These are phyloP conservation scores for Cymodocea nodosa DNA, from an alignment of 116 monocot species.

Conservation along the genomic window DNA sequence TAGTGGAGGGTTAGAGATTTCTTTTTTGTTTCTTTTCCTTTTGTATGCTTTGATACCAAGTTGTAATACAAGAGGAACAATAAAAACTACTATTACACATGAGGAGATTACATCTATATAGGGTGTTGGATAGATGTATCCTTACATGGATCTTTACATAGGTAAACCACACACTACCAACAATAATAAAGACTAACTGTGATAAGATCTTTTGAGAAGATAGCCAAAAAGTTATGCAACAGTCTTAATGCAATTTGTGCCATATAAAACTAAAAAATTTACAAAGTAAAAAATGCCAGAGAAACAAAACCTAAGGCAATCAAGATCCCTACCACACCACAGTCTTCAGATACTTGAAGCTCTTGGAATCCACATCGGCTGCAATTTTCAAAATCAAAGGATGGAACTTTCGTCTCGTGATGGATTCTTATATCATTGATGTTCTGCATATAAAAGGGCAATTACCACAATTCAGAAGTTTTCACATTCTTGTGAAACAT, in stretches of 20 bases:
- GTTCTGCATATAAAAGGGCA: slow-evolving; percentile 37
- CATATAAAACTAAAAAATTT: neutral
- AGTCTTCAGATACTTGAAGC: slow-evolving; percentile 90
- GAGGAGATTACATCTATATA: no score
- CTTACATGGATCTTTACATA: no score
- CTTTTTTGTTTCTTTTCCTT: no score
- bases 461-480: neutral
- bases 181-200: no score
- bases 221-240: no score
- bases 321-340: slow-evolving; percentile 76
- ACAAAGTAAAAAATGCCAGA: neutral
- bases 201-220: no score
- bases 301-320: neutral
- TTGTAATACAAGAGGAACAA: no score
- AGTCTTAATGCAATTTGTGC: neutral
- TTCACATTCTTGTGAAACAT: neutral
- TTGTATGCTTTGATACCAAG: no score
- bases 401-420: slow-evolving; percentile 79
- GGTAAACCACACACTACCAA: no score
- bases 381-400: slow-evolving; percentile 95
- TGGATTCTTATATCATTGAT: slow-evolving; percentile 70
- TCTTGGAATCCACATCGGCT: slow-evolving; percentile 79
- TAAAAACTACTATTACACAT: no score
- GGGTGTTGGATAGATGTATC: no score
- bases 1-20: no score